Evolutionary conservation across 176 grass and related monocot species (phyloP).

Genomic region (Hsuehochloa calcarea): DNA sequence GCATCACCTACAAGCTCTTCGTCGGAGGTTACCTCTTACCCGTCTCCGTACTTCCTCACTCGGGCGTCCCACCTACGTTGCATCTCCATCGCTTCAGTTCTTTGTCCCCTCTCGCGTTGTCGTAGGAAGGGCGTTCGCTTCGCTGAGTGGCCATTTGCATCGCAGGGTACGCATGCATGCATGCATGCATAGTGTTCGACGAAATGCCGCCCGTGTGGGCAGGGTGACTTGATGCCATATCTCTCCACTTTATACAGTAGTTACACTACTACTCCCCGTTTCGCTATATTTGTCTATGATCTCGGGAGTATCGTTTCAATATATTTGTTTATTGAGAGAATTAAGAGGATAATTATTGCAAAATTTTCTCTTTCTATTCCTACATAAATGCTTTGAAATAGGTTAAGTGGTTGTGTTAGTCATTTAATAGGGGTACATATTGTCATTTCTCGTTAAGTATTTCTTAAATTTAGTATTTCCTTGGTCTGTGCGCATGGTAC

Average conservation of each 20-base stretch:
- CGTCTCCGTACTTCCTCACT: background rate
- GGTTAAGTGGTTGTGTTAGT: too few species aligned
- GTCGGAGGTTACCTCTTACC: slow-evolving; percentile 34
- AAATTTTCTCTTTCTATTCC: too few species aligned
- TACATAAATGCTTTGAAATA: too few species aligned
- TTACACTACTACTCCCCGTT: background rate
- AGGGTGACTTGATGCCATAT: background rate
- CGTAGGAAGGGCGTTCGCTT: background rate
- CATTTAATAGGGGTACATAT: too few species aligned
- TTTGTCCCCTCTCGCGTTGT: background rate
- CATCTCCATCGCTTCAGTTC: background rate
- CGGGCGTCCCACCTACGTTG: background rate
- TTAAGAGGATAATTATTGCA: too few species aligned
- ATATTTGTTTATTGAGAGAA: too few species aligned
- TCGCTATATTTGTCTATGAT: background rate
- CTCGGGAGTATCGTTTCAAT: too few species aligned
- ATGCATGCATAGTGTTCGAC: slow-evolving; percentile 25
- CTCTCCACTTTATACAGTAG: background rate
- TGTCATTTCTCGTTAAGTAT: too few species aligned
- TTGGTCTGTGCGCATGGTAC: too few species aligned
- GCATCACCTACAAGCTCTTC: slow-evolving; percentile 50
- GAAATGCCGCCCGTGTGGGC: background rate
- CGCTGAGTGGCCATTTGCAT: background rate
- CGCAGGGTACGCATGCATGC: background rate
- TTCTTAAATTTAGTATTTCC: too few species aligned